Evolutionary conservation across 2,329 filamentous ascomycete genomes (phyloP).

Genomic region (Ophiostoma populinum): DNA sequence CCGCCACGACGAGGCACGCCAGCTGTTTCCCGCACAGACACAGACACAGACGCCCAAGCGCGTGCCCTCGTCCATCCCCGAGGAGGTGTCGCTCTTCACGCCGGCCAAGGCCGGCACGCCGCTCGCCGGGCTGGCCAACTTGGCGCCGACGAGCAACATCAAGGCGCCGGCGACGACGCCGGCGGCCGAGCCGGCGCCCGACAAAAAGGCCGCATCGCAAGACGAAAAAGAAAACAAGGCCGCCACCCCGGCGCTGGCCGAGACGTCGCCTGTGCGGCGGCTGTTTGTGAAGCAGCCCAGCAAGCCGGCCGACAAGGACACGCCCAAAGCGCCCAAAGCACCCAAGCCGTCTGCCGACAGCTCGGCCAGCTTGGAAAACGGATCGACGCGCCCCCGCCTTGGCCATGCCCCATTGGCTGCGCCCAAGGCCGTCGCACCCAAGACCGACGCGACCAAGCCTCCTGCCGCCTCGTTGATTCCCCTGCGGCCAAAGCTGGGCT

Average conservation of each 20-base stretch:
- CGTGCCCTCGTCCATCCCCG: not conserved
- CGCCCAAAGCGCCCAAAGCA: not conserved
- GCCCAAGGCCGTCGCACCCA: not conserved
- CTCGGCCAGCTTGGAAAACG: not conserved
- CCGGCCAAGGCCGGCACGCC: conserved; percentile 1
- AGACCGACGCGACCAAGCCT: not conserved
- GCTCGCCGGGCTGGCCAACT: not conserved
- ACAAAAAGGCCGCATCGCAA: not conserved
- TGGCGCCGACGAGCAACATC: too few species aligned
- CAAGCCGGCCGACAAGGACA: not conserved
- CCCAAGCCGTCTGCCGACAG: not conserved
- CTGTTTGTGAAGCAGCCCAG: not conserved
- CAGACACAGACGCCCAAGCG: conserved; percentile 3
- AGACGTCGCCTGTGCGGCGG: conserved; percentile 1
- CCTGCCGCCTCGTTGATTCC: not conserved
- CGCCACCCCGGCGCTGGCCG: not conserved
- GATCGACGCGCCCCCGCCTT: not conserved
- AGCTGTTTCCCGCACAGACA: not conserved
- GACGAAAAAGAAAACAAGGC: not conserved
- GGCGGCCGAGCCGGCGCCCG: not conserved
- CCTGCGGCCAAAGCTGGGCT: not conserved
- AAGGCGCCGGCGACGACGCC: too few species aligned
- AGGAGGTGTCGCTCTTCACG: conserved; percentile 1
- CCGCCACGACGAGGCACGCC: conserved; percentile 15
- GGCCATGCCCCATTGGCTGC: not conserved